Conservation (phyloP, 768 basidiomycete genomes). For the Cantharellus cinnabarinus region DNA sequence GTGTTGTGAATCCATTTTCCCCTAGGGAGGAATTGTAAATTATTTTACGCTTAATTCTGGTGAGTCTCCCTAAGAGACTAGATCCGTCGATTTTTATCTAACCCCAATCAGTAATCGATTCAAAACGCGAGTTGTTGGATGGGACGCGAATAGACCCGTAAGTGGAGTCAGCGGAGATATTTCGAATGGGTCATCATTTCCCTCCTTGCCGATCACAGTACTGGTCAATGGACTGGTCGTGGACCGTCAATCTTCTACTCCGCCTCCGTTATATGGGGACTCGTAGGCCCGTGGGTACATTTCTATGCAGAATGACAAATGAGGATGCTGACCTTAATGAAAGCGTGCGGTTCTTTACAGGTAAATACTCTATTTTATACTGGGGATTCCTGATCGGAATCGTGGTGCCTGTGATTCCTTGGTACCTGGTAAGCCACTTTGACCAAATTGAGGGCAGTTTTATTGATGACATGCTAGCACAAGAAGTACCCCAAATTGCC, state of each 20-base stretch:
- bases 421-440: background rate
- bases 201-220: background rate
- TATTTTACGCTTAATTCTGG: background rate
- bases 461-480: background rate
- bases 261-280: background rate
- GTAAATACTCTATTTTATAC: background rate
- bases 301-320: background rate
- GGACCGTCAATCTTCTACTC: background rate
- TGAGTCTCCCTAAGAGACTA: background rate
- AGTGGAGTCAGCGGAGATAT: background rate
- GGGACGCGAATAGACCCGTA: background rate
- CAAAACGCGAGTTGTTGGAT: background rate
- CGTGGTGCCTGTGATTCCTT: background rate
- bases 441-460: no score
- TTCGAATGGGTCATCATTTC: background rate
- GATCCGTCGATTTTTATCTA: background rate
- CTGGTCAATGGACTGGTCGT: constrained; percentile 1
- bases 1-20: no score
- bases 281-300: background rate
- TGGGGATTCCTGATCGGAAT: background rate
- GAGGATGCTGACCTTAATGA: background rate
- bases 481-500: background rate
- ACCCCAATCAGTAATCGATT: background rate
- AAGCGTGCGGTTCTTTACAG: background rate
- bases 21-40: background rate